Evolutionary conservation across 1,139 yeast species (phyloP), one percentile per base, ranked within the genome.

Genomic region (Diutina sp.): DNA sequence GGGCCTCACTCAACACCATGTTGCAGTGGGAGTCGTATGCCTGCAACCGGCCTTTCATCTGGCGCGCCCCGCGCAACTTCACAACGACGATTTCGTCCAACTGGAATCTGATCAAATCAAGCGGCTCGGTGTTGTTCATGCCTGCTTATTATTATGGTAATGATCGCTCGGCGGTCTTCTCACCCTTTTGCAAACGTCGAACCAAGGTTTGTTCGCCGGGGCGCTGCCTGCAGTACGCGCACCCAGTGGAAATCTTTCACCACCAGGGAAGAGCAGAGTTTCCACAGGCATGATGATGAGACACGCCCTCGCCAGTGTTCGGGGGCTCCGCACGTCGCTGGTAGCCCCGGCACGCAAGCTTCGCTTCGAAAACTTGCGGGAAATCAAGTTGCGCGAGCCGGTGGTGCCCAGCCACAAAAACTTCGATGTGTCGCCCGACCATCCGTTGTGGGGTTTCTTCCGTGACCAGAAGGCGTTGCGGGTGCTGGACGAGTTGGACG

Each of bases 11-110:
- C 63, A 93, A 79, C 51, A 93, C 97, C 80, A 95, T 84, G 69
- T 95, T 93, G 71, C 98, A 93, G 71, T 93, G 98, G 55, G 96
- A 87, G 70, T 93, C 98, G 70, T 89, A 93, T 1, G 97, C 97
- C 68, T 93, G 99, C 58, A 95, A 78, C 62, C 83, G 84, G 6
- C 99, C 99, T 54, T 83, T 82, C 72, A 93, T 80, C 68, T 91
- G 97, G 63, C 99, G 80, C 60, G 95, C 95, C n/a, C 97, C 98
- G 69, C 99, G 84, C 60, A 95, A 80, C 68, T 95, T 95, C 58
- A 95, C 95, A 66, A 83, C 81, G 29, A 95, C 91, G 57, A 78
- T 74, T 70, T 93, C 99, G 66, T 95, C 98, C 55, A 95, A 74
- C 60, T 91, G 90, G 60, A 87, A 80, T 62, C 95, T 84, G 63